Evolutionary conservation across 2,329 filamentous ascomycete species (phyloP), one percentile per base, ranked within the genome.

Genomic region (Ascochyta pisi): DNA sequence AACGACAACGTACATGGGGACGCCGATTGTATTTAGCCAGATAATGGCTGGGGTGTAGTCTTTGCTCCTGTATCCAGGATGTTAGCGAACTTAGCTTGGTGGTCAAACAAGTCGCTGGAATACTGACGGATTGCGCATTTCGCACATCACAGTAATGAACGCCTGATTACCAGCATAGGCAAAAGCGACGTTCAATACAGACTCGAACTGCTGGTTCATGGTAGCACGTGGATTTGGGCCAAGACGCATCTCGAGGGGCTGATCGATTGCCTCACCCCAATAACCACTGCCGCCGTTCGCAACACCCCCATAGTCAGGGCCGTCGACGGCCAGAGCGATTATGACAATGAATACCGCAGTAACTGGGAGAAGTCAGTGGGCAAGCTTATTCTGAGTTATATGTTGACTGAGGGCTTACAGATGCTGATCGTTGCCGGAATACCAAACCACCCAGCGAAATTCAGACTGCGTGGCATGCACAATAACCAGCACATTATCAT

Each of bases 101-200:
- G 24, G 24, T 8, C 24, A 26, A 26, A 26, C 12, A 76, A 66
- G 87, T 84, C 31, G 52, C 19, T 2, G 45, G 51, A 2, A 88
- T 80, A 80, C 79, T 35, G 38, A 54, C 38, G 51, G 51, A 22
- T 54, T 43, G 3, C 82, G 80, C 72, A 89, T 80, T 71, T 90
- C 87, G 31, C 81, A 80, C 67, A 88, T 86, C 65, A 89, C 82
- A 54, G 79, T 82, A 69, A 88, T 88, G 75, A 89, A 89, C 57
- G 85, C 86, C 22, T 86, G 83, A 7, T 49, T 54, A 7, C 51
- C 51, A 22, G 51, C 51, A 27, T 46, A 50, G 43, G 88, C 87
- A 58, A 90, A 88, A 55, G 89, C 81, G 48, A 91, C 89, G 75
- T 89, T 89, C 5, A 68, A 48, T 3, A 46, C 44, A 2, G 50